A percentile compares a stretch with the other conserved stretches of the same genome.
Conservation (phyloP, 148 eudicot genomes). For the Pouteria glomerata region DNA sequence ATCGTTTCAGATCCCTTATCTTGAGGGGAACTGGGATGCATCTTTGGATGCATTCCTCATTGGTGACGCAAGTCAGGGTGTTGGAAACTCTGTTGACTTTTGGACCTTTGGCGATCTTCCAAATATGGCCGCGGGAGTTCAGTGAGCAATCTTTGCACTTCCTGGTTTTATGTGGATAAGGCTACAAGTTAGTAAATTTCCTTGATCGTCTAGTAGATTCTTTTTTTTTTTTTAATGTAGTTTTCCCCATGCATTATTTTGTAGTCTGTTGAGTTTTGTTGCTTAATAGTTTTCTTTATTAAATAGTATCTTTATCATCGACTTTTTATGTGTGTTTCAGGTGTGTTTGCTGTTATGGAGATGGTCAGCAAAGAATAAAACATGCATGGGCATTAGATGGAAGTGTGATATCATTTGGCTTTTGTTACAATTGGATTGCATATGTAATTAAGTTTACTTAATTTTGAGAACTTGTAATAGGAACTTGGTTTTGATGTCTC, state of each 20-base stretch:
- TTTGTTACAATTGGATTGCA: slow-evolving; percentile 23
- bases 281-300: not conserved
- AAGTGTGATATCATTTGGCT: slow-evolving; percentile 24
- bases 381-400: slow-evolving; percentile 21
- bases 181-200: slow-evolving; percentile 37
- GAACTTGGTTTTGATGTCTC: slow-evolving; percentile 20
- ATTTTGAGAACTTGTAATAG: not conserved
- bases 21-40: slow-evolving; percentile 63
- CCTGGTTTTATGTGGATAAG: slow-evolving; percentile 54
- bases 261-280: not conserved
- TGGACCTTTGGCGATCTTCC: slow-evolving; percentile 62
- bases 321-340: slow-evolving; percentile 29
- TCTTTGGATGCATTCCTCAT: no score
- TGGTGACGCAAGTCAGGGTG: slow-evolving; percentile 38
- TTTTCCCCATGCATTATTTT: not conserved
- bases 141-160: no score
- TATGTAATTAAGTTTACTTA: slow-evolving; percentile 31
- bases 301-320: slow-evolving; percentile 5
- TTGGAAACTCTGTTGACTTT: slow-evolving; percentile 34
- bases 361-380: slow-evolving; percentile 5
- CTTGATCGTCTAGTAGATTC: not conserved
- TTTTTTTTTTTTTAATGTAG: no score
- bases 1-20: slow-evolving; percentile 36
- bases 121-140: no score
- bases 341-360: slow-evolving; percentile 25